Evolutionary conservation across 2,329 filamentous ascomycete species (phyloP).

Genomic region (Metarhizium brunneum): DNA sequence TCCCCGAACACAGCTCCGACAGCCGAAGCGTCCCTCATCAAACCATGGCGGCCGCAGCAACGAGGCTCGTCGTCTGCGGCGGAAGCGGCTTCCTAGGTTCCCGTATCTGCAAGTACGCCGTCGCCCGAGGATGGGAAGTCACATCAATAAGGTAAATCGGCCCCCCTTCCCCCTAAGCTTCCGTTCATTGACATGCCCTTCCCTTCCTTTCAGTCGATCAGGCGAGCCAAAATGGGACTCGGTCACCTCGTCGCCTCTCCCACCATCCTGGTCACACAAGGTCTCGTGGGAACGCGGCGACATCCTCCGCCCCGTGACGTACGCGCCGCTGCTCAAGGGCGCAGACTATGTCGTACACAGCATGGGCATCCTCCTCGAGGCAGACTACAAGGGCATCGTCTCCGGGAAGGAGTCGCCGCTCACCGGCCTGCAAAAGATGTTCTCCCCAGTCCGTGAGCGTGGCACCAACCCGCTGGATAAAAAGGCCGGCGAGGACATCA

Average conservation of each 20-base stretch:
- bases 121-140: conserved; percentile 80
- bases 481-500: conserved; percentile 48
- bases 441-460: conserved; percentile 55
- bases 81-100: conserved; percentile 86
- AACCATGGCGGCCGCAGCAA: conserved; percentile 47
- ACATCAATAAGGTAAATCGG: conserved; percentile 71
- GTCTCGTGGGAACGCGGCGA: conserved; percentile 86
- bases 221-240: conserved; percentile 80
- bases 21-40: conserved; percentile 6
- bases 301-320: conserved; percentile 73
- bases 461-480: conserved; percentile 62
- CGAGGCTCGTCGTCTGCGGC: conserved; percentile 82
- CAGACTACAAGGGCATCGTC: conserved; percentile 92
- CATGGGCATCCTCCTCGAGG: conserved; percentile 93
- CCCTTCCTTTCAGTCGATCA: conserved; percentile 57
- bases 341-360: conserved; percentile 85
- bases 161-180: background rate
- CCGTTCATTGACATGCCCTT: background rate
- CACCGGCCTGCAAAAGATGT: conserved; percentile 67
- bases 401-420: conserved; percentile 77
- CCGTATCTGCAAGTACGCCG: conserved; percentile 85
- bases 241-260: conserved; percentile 58
- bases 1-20: background rate
- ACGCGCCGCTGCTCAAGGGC: conserved; percentile 63
- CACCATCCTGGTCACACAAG: conserved; percentile 72